These are phyloP conservation scores for Aspergillaceae sp. DNA, from an alignment of 2,329 filamentous ascomycete species.

Conservation along the genomic window DNA sequence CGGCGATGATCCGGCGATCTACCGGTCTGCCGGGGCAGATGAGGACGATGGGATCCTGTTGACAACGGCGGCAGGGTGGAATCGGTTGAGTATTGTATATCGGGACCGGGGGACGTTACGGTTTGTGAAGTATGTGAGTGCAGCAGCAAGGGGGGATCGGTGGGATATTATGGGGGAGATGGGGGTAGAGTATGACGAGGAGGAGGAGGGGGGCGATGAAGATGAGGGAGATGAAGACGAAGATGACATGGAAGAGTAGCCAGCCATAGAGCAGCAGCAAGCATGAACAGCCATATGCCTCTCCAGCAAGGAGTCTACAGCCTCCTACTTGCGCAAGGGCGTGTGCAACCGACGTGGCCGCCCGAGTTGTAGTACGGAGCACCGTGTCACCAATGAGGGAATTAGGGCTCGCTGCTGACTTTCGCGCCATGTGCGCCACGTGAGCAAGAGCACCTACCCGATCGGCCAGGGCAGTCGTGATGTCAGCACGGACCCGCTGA, in stretches of 20 bases:
- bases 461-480: too few species aligned
- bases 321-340: too few species aligned
- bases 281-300: neutral
- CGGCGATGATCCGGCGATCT: slow-evolving; percentile 59
- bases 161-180: slow-evolving; percentile 83
- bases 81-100: slow-evolving; percentile 81
- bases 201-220: slow-evolving; percentile 16
- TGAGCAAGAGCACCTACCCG: too few species aligned
- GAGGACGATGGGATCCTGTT: slow-evolving; percentile 71
- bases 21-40: slow-evolving; percentile 56
- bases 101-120: slow-evolving; percentile 77
- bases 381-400: too few species aligned
- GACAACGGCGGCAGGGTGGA: slow-evolving; percentile 67
- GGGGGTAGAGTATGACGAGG: slow-evolving; percentile 54
- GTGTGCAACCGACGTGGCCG: too few species aligned
- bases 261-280: neutral
- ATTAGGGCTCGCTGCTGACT: too few species aligned
- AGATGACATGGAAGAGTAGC: neutral
- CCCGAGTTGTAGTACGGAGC: too few species aligned
- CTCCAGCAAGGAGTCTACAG: neutral
- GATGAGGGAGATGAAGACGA: slow-evolving; percentile 5
- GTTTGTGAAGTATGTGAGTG: slow-evolving; percentile 94
- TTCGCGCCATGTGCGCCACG: too few species aligned
- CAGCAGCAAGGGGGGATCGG: slow-evolving; percentile 71
- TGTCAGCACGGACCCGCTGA: too few species aligned